Conservation (phyloP, 1,284 basidiomycete species). For the Trametes pubescens region DNA sequence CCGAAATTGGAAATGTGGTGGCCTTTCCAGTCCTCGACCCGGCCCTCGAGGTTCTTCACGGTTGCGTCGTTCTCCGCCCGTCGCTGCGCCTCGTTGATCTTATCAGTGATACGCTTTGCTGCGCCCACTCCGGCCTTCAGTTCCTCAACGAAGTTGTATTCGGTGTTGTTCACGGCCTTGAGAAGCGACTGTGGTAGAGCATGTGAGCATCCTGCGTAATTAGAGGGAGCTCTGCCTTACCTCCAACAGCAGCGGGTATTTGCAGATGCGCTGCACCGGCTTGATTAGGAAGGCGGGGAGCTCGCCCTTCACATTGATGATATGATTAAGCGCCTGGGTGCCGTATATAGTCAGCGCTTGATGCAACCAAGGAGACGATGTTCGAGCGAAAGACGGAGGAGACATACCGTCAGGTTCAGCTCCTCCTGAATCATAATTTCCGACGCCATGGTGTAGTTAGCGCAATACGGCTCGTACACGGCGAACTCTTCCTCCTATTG, state of each 20-base stretch:
- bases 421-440: constrained; percentile 89
- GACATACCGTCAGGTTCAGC: constrained; percentile 81
- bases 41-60: constrained; percentile 86
- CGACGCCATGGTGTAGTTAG: constrained; percentile 91
- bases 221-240: constrained; percentile 45
- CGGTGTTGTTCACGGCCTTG: constrained; percentile 72
- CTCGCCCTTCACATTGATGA: constrained; percentile 88
- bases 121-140: constrained; percentile 86
- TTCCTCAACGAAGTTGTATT: constrained; percentile 83
- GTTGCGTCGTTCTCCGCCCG: constrained; percentile 88
- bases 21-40: constrained; percentile 99
- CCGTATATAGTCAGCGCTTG: constrained; percentile 45
- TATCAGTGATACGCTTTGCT: constrained; percentile 93
- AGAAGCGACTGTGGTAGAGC: constrained; percentile 53
- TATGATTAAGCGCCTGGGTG: constrained; percentile 71
- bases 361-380: constrained; percentile 34
- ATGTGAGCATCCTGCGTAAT: constrained; percentile 18
- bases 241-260: constrained; percentile 74
- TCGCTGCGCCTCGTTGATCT: constrained; percentile 95
- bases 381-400: constrained; percentile 25
- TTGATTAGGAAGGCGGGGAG: constrained; percentile 89
- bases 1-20: constrained; percentile 96
- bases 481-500: constrained; percentile 92
- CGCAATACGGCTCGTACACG: constrained; percentile 98
- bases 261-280: constrained; percentile 82